Evolutionary conservation across 805 yeast species (phyloP), one percentile per base, ranked within the genome.

Genomic region (Saccharomyces mikatae): DNA sequence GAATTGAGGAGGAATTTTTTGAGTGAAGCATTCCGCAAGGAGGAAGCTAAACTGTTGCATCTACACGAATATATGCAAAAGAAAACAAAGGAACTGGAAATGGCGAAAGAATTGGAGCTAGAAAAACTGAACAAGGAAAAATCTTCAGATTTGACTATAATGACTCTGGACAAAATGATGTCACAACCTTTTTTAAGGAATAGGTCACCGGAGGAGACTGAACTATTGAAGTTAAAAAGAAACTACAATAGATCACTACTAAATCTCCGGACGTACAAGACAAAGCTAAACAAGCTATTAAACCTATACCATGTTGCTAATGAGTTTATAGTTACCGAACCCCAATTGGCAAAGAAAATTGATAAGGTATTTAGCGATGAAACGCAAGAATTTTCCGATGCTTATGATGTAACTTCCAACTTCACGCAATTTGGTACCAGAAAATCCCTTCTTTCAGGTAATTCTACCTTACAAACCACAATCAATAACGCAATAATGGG

Each of bases 1-100:
- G 83, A 81, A 52, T 75, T 89, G 61, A 85, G 96, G 70, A 81
- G 95, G 67, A 72, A 78, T 56, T 89, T 83, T 71, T 78, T 86
- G 61, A 76, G 75, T 55, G 86, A 84, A 57, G 78, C 94, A 3
- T 82, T 82, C 54, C 63, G 73, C 54, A 72, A 74, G 4, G 87
- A 83, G 62, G 83, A 80, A 55, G 68, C 71, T 54, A 73, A 79
- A 56, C 73, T 83, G 48, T 62, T 75, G 54, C 69, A 58, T n/a
- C 52, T 56, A 31, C 70, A 68, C 47, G 49, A 56, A 17, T 31
- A 59, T 36, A 65, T 72, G 61, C 65, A 57, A 53, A 62, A 61
- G 71, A 78, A 69, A 66, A 73, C 64, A 53, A 59, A 62, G 32
- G 59, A 66, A 65, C 62, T 75, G 61, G 69, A 73, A 60, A 59